These are phyloP conservation scores for Leucosporidium scottii DNA, from an alignment of 768 basidiomycete genomes.

Conservation along the genomic window DNA sequence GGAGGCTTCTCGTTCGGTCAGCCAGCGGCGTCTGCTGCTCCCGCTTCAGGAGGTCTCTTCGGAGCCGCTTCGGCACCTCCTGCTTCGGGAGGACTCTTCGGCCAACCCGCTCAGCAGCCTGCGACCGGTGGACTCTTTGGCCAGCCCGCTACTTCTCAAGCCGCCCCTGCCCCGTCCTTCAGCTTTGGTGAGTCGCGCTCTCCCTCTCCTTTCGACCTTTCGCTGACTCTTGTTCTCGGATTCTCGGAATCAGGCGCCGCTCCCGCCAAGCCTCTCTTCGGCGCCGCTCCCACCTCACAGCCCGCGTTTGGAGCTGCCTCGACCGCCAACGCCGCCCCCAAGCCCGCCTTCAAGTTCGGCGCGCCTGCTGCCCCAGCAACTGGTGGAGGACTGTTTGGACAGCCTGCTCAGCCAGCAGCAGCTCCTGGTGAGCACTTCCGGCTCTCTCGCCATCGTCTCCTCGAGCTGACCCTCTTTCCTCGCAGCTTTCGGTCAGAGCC, in stretches of 20 bases:
- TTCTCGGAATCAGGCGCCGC: neutral
- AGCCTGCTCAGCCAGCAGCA: constrained; percentile 18
- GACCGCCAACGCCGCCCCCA: neutral
- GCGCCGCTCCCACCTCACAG: neutral
- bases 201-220: neutral
- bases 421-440: neutral
- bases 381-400: constrained; percentile 21
- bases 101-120: constrained; percentile 1
- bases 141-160: constrained; percentile 21
- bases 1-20: constrained; percentile 3
- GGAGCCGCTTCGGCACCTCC: neutral
- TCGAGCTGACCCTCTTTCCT: neutral
- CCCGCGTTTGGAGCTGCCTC: neutral
- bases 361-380: constrained; percentile 5
- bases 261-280: constrained; percentile 3
- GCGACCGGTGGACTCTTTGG: constrained; percentile 9
- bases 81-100: constrained; percentile 4
- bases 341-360: neutral
- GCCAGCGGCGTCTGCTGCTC: constrained; percentile 3
- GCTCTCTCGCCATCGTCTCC: neutral
- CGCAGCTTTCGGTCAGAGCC: constrained; percentile 1
- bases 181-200: neutral
- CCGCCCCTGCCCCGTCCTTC: neutral
- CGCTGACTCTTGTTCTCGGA: neutral
- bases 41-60: constrained; percentile 7